Percentiles rank a stretch among this genome's conserved stretches.
phyloP scores from a whole-genome alignment of 148 eudicot genomes.

The Cornus controversa region DNA sequence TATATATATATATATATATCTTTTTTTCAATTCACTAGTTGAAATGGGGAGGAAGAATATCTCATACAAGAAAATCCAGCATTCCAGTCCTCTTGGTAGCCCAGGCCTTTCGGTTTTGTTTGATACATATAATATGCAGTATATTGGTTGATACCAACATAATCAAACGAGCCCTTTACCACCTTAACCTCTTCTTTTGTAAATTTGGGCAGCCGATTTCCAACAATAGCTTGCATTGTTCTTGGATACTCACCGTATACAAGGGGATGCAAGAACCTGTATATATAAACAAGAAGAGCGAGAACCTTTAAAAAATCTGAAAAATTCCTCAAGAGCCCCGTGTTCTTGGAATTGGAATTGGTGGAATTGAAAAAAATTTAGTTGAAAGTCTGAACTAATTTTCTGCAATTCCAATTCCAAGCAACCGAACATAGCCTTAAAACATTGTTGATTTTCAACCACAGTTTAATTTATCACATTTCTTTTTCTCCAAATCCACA shows the following conservation, averaged over 20 bases:
- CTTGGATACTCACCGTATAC: constrained; percentile 76
- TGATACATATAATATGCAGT: constrained; percentile 61
- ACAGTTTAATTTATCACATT: too few relatives aligned
- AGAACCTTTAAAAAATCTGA: too few relatives aligned
- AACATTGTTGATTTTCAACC: too few relatives aligned
- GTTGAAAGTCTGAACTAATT: too few relatives aligned
- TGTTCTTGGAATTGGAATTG: too few relatives aligned
- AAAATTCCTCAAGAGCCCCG: too few relatives aligned
- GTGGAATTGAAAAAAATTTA: too few relatives aligned
- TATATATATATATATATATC: too few relatives aligned
- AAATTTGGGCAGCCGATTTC: constrained; percentile 67
- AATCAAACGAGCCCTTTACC: constrained; percentile 76
- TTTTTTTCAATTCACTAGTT: too few relatives aligned
- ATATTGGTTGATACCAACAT: constrained; percentile 71
- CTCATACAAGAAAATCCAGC: constrained; percentile 72
- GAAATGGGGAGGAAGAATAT: background rate
- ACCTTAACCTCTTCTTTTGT: constrained; percentile 50
- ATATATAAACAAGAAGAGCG: background rate
- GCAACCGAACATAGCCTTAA: too few relatives aligned
- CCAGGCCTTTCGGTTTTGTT: constrained; percentile 25
- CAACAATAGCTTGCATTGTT: constrained; percentile 66
- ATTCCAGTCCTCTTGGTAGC: constrained; percentile 77
- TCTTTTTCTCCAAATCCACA: too few relatives aligned
- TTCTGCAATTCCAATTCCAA: too few relatives aligned
- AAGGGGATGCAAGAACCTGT: constrained; percentile 72